Conservation (phyloP, 306 rosid species). For the Quercus mongolica region DNA sequence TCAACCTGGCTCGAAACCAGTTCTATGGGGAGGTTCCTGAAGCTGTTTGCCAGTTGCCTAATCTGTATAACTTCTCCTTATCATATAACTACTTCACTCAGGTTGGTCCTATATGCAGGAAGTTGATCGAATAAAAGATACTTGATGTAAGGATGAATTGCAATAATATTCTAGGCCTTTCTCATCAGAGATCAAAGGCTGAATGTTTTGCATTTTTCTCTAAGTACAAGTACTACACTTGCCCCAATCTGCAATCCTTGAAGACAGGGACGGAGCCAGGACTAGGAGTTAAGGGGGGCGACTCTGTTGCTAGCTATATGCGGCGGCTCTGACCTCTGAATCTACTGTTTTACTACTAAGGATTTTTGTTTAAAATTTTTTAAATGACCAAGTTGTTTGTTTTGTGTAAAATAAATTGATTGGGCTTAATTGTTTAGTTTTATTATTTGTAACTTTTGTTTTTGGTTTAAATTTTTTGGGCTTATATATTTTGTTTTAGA, state of each 20-base stretch:
- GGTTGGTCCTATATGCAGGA: constrained; percentile 29
- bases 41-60: constrained; percentile 35
- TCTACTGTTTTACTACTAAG: no score
- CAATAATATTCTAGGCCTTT: constrained; percentile 28
- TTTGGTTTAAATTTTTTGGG: no score
- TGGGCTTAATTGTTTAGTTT: no score
- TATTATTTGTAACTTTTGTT: no score
- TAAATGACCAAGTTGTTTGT: no score
- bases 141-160: constrained; percentile 42
- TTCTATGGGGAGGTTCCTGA: constrained; percentile 38
- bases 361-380: no score
- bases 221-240: background rate
- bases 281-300: no score
- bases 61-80: constrained; percentile 33
- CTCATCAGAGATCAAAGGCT: constrained; percentile 22
- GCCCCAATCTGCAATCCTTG: constrained; percentile 21
- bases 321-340: no score
- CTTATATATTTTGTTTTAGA: no score
- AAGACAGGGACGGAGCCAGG: background rate
- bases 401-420: no score
- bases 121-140: constrained; percentile 24
- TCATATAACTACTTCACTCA: constrained; percentile 33
- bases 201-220: constrained; percentile 37
- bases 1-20: constrained; percentile 40
- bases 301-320: no score